Conservation (phyloP, 331 rosid species). For the Telfairia occidentalis region DNA sequence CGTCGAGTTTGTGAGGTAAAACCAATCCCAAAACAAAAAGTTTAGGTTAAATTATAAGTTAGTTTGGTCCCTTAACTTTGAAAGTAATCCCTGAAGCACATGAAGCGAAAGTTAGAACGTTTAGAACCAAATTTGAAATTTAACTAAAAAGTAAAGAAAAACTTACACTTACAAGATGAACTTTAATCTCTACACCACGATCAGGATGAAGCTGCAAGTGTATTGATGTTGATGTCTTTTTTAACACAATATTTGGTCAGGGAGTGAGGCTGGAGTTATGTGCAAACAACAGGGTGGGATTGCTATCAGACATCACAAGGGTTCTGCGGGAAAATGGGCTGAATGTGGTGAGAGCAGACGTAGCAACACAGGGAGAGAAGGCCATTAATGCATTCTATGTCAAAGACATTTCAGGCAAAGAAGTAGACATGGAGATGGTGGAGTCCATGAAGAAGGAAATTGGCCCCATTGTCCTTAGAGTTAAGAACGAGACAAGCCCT, state of each 20-base stretch:
- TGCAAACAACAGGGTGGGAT: conserved; percentile 43
- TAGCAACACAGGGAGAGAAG: conserved; percentile 60
- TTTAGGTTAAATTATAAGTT: background rate
- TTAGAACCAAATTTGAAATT: background rate
- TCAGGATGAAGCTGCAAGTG: background rate
- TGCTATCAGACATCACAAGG: conserved; percentile 60
- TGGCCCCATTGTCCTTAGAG: conserved; percentile 34
- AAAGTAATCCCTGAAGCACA: background rate
- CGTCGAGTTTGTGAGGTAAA: conserved; percentile 56
- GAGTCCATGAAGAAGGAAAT: conserved; percentile 51
- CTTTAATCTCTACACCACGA: background rate
- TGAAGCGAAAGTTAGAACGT: background rate
- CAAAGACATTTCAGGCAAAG: conserved; percentile 45
- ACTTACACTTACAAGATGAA: background rate
- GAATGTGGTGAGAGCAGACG: conserved; percentile 48
- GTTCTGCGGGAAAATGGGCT: conserved; percentile 62
- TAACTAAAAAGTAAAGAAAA: background rate
- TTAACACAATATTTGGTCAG: conserved; percentile 14
- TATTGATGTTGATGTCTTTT: background rate
- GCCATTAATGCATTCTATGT: conserved; percentile 50
- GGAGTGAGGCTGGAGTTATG: conserved; percentile 55
- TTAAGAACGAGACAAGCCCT: conserved; percentile 23
- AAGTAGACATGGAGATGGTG: conserved; percentile 38
- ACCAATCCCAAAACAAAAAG: background rate
- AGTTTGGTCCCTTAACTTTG: background rate